Percentiles rank a stretch among this genome's conserved stretches.
Conservation (phyloP, 176 grass and related monocot species). For the Coix lacrymajobi region DNA sequence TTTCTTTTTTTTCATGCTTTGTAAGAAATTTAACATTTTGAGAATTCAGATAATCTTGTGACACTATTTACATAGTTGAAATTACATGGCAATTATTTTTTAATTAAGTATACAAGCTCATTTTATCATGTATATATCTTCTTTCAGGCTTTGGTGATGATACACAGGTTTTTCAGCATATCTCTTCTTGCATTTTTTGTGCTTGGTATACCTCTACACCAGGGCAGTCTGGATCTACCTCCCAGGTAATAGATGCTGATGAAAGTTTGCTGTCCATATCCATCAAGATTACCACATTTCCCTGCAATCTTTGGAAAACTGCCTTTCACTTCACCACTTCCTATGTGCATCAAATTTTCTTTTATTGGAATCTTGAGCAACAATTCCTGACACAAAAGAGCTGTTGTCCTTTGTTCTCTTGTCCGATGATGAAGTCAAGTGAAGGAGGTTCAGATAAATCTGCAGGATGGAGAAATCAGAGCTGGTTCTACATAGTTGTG, state of each 20-base stretch:
- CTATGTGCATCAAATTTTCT: neutral
- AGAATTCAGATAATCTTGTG: neutral
- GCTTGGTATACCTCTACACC: conserved; percentile 83
- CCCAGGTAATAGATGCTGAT: conserved; percentile 47
- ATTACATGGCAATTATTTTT: neutral
- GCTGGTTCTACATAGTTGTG: conserved; percentile 77
- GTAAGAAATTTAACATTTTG: neutral
- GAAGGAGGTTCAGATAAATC: conserved; percentile 40
- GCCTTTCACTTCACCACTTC: neutral
- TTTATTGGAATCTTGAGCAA: neutral
- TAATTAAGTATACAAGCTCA: neutral
- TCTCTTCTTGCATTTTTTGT: conserved; percentile 83
- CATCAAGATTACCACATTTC: neutral
- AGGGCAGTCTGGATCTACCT: neutral
- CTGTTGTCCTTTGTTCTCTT: neutral
- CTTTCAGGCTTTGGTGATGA: conserved; percentile 86
- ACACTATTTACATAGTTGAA: neutral
- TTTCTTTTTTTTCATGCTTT: neutral
- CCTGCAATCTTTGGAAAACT: neutral
- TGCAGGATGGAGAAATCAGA: conserved; percentile 59
- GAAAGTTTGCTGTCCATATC: neutral
- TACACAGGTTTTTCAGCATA: conserved; percentile 90
- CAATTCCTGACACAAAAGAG: neutral
- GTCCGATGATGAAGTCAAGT: conserved; percentile 29
- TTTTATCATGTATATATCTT: neutral